phyloP scores from a whole-genome alignment of 1,284 basidiomycete species.

The Ganoderma meredithae region DNA sequence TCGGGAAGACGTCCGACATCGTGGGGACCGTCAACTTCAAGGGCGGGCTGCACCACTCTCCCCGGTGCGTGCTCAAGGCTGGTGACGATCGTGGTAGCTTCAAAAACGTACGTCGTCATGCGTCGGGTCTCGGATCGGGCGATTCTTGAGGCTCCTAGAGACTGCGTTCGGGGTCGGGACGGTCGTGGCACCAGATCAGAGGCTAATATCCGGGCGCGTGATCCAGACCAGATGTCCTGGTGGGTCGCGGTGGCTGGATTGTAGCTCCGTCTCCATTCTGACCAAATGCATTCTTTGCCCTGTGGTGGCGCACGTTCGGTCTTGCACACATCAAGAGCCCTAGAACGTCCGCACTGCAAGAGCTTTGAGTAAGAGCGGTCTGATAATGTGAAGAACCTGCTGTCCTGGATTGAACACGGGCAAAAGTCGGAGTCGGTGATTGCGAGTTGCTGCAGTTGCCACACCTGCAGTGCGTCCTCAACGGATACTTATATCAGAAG shows the following conservation, averaged over 20 bases:
- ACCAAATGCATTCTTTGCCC: not conserved
- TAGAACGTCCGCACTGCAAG: not conserved
- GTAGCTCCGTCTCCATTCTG: not conserved
- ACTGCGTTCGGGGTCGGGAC: not conserved
- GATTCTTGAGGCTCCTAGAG: not conserved
- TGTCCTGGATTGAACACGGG: not conserved
- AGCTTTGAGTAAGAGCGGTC: not conserved
- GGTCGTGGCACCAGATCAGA: not conserved
- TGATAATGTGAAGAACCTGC: not conserved
- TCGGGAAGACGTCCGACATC: slow-evolving; percentile 65
- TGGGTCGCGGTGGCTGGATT: not conserved
- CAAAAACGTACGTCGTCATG: slow-evolving; percentile 7
- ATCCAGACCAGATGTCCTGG: not conserved
- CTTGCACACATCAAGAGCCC: not conserved
- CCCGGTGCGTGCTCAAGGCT: slow-evolving; percentile 57
- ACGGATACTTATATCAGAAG: not conserved
- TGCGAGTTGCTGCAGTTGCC: not conserved
- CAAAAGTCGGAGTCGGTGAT: not conserved
- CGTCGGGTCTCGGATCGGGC: not conserved
- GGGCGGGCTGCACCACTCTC: slow-evolving; percentile 61
- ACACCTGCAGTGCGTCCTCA: too few relatives aligned
- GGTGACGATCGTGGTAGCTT: not conserved
- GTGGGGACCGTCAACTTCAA: slow-evolving; percentile 56
- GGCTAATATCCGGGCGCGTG: not conserved
- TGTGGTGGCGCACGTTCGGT: not conserved